Conservation (phyloP, 148 eudicot species). For the Rhododendron vialii region DNA sequence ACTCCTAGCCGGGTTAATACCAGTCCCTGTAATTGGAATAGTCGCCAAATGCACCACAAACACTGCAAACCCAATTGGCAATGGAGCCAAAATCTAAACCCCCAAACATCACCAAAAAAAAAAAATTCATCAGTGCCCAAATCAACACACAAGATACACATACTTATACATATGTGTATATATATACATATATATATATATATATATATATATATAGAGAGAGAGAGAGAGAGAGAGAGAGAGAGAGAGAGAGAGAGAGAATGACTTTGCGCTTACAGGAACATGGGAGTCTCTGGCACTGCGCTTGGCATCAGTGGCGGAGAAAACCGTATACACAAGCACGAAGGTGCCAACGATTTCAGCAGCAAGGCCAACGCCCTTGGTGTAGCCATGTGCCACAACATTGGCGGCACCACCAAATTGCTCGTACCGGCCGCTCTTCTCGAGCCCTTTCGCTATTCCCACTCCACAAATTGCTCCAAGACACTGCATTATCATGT, state of each 20-base stretch:
- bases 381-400: constrained; percentile 15
- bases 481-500: constrained; percentile 23
- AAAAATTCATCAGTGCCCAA: not conserved
- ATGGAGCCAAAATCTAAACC: constrained; percentile 59
- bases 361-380: constrained; percentile 19
- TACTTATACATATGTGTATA: not conserved
- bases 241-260: not conserved
- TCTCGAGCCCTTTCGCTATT: constrained; percentile 12
- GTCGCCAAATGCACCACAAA: constrained; percentile 4
- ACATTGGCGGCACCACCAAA: constrained; percentile 15
- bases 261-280: constrained; percentile 9
- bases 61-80: constrained; percentile 12
- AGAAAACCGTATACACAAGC: constrained; percentile 17
- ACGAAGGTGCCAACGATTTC: constrained; percentile 19
- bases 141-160: too few relatives aligned
- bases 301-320: constrained; percentile 25
- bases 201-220: not conserved
- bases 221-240: too few relatives aligned
- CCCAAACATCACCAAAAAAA: not conserved
- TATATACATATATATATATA: not conserved
- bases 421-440: not conserved
- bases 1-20: constrained; percentile 10
- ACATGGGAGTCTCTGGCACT: constrained; percentile 25
- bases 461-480: constrained; percentile 18
- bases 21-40: not conserved